A percentile compares a stretch with the other conserved stretches of the same genome.
These are phyloP conservation scores for Phaeoacremonium minimum DNA, from an alignment of 2,329 filamentous ascomycete genomes.

Conservation along the genomic window DNA sequence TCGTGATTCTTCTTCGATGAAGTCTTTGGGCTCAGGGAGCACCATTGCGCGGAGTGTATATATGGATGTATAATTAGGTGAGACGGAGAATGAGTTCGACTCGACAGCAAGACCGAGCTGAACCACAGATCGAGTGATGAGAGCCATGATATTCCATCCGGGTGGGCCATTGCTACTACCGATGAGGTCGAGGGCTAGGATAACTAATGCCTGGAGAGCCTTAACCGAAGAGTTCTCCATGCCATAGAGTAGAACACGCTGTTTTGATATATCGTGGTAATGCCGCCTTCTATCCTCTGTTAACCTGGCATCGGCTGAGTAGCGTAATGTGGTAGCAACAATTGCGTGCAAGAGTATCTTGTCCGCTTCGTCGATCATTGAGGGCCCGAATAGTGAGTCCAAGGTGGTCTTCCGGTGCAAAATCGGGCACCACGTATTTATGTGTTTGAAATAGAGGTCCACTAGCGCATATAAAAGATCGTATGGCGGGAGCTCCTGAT, in stretches of 20 bases:
- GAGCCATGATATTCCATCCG: slow-evolving; percentile 85
- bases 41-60: slow-evolving; percentile 85
- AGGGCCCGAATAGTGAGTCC: slow-evolving; percentile 75
- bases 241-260: slow-evolving; percentile 81
- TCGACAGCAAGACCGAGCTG: slow-evolving; percentile 84
- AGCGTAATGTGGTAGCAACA: slow-evolving; percentile 81
- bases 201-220: slow-evolving; percentile 80
- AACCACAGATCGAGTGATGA: slow-evolving; percentile 85
- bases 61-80: slow-evolving; percentile 78
- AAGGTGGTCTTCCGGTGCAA: slow-evolving; percentile 80
- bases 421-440: slow-evolving; percentile 85
- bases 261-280: slow-evolving; percentile 78
- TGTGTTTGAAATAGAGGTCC: slow-evolving; percentile 74
- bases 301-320: slow-evolving; percentile 72
- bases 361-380: slow-evolving; percentile 74
- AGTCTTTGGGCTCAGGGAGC: slow-evolving; percentile 76
- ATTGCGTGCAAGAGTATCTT: slow-evolving; percentile 82
- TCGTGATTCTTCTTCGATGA: slow-evolving; percentile 84
- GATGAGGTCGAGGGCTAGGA: slow-evolving; percentile 78
- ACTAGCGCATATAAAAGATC: slow-evolving; percentile 69
- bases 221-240: slow-evolving; percentile 88
- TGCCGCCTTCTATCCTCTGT: slow-evolving; percentile 68
- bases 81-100: slow-evolving; percentile 71
- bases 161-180: slow-evolving; percentile 87
- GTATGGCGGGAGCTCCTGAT: slow-evolving; percentile 70